phyloP scores from a whole-genome alignment of 2,329 filamentous ascomycete genomes.

The Bipolaris victoriae region DNA sequence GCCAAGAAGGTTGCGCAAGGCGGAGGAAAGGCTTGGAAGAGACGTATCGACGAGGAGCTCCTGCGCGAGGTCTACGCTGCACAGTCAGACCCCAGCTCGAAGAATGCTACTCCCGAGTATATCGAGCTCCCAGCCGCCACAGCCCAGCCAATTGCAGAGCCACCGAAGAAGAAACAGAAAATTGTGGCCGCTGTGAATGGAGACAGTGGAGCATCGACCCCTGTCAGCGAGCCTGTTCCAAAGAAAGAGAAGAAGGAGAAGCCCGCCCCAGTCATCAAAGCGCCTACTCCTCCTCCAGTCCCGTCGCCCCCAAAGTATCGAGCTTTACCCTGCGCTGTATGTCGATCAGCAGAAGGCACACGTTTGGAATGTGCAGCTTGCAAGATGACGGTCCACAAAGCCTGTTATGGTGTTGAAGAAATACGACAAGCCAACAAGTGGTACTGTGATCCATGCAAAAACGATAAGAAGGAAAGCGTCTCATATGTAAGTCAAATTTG shows the following conservation, averaged over 20 bases:
- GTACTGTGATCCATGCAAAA: constrained; percentile 94
- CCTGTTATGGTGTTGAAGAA: constrained; percentile 88
- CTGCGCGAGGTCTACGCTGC: constrained; percentile 66
- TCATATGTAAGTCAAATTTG: constrained; percentile 73
- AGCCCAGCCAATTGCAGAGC: constrained; percentile 51
- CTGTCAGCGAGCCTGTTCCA: constrained; percentile 50
- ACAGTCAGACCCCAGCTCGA: constrained; percentile 37
- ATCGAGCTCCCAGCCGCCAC: constrained; percentile 32
- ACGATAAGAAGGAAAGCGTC: constrained; percentile 88
- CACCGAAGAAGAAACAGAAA: constrained; percentile 67
- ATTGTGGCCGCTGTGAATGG: constrained; percentile 51
- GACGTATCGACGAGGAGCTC: constrained; percentile 91
- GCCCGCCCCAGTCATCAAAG: constrained; percentile 55
- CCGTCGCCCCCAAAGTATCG: constrained; percentile 81
- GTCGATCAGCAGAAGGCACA: constrained; percentile 68
- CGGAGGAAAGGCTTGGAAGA: constrained; percentile 83
- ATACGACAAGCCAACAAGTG: constrained; percentile 73
- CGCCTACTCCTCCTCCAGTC: constrained; percentile 63
- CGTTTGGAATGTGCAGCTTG: constrained; percentile 81
- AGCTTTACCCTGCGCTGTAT: constrained; percentile 83
- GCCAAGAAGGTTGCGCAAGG: constrained; percentile 82
- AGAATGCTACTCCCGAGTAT: constrained; percentile 37
- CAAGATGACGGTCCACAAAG: constrained; percentile 86
- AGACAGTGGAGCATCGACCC: constrained; percentile 56
- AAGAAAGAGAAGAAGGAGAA: constrained; percentile 48